phyloP scores from a whole-genome alignment of 306 rosid species.

The Quillaja saponaria region DNA sequence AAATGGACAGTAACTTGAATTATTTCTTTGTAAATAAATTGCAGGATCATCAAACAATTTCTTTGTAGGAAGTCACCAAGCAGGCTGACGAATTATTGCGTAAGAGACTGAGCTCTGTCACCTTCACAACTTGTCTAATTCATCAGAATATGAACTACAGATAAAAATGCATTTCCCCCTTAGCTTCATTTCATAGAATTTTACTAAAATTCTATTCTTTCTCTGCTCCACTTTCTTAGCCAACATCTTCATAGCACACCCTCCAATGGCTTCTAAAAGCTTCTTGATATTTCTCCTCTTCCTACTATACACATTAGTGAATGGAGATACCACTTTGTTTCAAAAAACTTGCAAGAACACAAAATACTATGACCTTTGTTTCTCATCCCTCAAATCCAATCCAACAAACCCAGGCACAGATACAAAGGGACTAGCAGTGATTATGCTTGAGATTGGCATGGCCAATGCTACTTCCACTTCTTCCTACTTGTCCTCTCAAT shows the following conservation, averaged over 20 bases:
- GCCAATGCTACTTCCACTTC: conserved; percentile 78
- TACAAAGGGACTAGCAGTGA: conserved; percentile 64
- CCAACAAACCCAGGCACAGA: conserved; percentile 65
- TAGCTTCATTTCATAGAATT: no score
- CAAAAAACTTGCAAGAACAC: conserved; percentile 74
- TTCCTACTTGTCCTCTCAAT: conserved; percentile 63
- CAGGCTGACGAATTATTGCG: no score
- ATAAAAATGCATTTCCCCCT: no score
- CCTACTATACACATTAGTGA: conserved; percentile 24
- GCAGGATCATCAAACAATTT: no score
- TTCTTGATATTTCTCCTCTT: conserved; percentile 37
- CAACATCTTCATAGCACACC: neutral
- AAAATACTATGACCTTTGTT: conserved; percentile 67
- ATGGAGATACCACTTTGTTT: conserved; percentile 61
- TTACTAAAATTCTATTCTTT: neutral
- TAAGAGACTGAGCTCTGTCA: no score
- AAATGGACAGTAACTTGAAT: no score
- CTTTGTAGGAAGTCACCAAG: no score
- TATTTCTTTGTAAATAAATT: no score
- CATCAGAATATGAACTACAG: no score
- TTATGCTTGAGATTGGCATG: conserved; percentile 60
- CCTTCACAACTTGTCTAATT: no score
- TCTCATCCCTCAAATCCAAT: conserved; percentile 63
- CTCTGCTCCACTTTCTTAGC: neutral
- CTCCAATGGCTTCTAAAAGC: conserved; percentile 38